phyloP scores from a whole-genome alignment of 345 rosid genomes.

The Pseudoturritis turrita region DNA sequence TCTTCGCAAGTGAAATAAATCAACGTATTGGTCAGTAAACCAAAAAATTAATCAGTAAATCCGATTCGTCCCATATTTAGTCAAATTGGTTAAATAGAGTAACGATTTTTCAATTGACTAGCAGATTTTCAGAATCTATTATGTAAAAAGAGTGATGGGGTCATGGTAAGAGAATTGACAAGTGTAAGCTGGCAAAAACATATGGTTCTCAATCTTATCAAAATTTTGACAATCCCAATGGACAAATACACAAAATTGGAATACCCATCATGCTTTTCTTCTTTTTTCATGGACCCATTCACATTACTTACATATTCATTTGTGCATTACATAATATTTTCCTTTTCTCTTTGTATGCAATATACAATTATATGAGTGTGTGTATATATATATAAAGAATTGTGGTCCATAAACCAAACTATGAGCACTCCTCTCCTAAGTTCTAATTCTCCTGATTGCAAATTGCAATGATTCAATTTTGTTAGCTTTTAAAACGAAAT shows the following conservation, averaged over 20 bases:
- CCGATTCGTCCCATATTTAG: background rate
- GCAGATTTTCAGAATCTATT: background rate
- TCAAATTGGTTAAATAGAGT: background rate
- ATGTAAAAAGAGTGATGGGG: slow-evolving; percentile 5
- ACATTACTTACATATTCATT: slow-evolving; percentile 15
- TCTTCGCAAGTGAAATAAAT: too few relatives aligned
- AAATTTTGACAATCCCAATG: slow-evolving; percentile 4
- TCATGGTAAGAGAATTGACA: slow-evolving; percentile 17
- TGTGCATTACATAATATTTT: slow-evolving; percentile 8
- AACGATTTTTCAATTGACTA: background rate
- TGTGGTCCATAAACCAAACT: slow-evolving; percentile 26
- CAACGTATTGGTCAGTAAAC: background rate
- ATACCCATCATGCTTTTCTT: slow-evolving; percentile 33
- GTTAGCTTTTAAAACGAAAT: slow-evolving; percentile 20
- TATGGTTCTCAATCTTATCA: slow-evolving; percentile 29
- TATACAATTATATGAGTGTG: background rate
- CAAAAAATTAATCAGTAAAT: background rate
- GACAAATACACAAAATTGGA: slow-evolving; percentile 31
- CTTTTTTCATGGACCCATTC: slow-evolving; percentile 28
- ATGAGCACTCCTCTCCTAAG: slow-evolving; percentile 5
- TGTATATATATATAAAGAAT: background rate
- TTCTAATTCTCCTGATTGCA: background rate
- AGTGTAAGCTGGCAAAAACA: slow-evolving; percentile 31
- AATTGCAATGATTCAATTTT: slow-evolving; percentile 15
- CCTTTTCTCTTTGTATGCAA: slow-evolving; percentile 1